phyloP scores from a whole-genome alignment of 371 early-diverging fungal genomes.

The Blakeslea trispora region DNA sequence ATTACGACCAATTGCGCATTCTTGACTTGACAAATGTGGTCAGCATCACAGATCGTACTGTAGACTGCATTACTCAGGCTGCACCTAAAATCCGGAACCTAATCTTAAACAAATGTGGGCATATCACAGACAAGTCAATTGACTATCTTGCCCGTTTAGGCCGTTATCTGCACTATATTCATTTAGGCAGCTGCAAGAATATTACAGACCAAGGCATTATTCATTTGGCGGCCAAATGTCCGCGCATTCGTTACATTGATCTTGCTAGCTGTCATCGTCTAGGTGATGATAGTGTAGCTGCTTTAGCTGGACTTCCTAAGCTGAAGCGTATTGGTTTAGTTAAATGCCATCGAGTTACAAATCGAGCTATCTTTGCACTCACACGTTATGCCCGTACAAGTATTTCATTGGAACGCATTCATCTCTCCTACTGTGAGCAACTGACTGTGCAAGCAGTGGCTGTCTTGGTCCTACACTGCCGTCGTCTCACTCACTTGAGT shows the following conservation, averaged over 20 bases:
- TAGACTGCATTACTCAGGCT: constrained; percentile 50
- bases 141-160: constrained; percentile 54
- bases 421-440: constrained; percentile 60
- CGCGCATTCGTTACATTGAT: constrained; percentile 66
- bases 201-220: constrained; percentile 57
- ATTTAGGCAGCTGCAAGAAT: constrained; percentile 60
- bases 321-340: constrained; percentile 66
- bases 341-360: constrained; percentile 63
- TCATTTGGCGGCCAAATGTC: constrained; percentile 55
- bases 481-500: constrained; percentile 60
- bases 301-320: constrained; percentile 57
- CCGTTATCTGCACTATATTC: constrained; percentile 62
- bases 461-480: constrained; percentile 55
- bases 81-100: constrained; percentile 64
- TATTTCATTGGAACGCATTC: constrained; percentile 62
- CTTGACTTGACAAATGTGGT: constrained; percentile 58
- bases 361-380: constrained; percentile 57
- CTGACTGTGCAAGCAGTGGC: constrained; percentile 55
- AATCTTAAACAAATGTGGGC: constrained; percentile 60
- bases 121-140: constrained; percentile 56
- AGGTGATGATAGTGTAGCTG: constrained; percentile 57
- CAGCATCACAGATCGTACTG: constrained; percentile 54
- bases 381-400: constrained; percentile 50
- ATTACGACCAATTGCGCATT: constrained; percentile 61
- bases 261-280: constrained; percentile 60